Base-by-base conservation (phyloP, 805 yeast species). In the Metschnikowia peoriensis region DNA sequence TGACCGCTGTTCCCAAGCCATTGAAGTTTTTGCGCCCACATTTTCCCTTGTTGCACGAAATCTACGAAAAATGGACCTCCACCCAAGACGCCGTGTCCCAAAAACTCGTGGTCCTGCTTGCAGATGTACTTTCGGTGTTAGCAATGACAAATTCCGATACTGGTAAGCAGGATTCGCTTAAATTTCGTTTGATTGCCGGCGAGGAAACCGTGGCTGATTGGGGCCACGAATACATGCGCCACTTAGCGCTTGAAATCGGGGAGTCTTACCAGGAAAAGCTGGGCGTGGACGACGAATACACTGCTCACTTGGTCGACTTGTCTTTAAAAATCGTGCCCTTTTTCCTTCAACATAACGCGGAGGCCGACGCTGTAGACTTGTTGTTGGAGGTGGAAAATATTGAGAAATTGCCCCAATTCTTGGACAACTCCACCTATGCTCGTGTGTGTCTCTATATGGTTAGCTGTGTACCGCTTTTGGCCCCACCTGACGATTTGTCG, bases 1-100 rank as follows among this genome's bases (percentile, higher is more conserved):
- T 94, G 97, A 94, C 99, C 1, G 99, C 99, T 2, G 99, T 94
- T 47, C 99, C 99, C 38, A 94, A 94, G 71, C 99, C 99, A 6
- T 81, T 94, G 72, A 96, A 94, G 75, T 94, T 94, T 67, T 79
- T 94, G 58, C 84, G 97, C 64, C 97, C 97, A 7, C 89, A 84
- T 64, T 94, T 86, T 66, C 84, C 86, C 17, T 63, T 77, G n/a
- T 76, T 94, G 63, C 81, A 82, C 35, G 79, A 75, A 50, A 71
- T 88, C 39, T 88, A 86, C 68, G 84, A 81, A 38, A 74, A 76
- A 37, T 90, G 97, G 97, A 70, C 76, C 11, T 52, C 44, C n/a
- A 51, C 54, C 22, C 53, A 53, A 28, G 38, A 40, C 22, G 73
- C 76, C 48, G 48, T 38, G 35, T 46, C 65, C 10, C 62, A 66